Conservation (phyloP, 23 red algal genomes). For the Gracilariopsis chorda region DNA sequence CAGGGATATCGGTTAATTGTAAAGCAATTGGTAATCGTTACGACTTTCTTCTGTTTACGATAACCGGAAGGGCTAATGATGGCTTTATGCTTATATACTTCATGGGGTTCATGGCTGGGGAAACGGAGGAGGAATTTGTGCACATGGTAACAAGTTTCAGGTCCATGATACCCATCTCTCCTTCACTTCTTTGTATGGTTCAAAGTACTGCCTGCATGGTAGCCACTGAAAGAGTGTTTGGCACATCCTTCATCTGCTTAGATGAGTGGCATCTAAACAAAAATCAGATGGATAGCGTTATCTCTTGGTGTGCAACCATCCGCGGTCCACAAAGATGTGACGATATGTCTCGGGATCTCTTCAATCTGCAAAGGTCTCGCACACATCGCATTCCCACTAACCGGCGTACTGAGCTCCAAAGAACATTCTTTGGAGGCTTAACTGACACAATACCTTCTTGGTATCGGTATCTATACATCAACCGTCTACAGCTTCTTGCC, state of each 20-base stretch:
- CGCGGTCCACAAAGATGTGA: neutral
- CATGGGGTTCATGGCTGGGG: neutral
- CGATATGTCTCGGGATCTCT: neutral
- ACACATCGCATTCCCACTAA: neutral
- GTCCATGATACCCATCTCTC: neutral
- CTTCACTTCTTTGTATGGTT: neutral
- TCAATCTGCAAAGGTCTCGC: neutral
- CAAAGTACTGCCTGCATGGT: neutral
- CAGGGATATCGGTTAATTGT: neutral
- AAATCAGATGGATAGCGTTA: neutral
- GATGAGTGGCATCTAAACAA: neutral
- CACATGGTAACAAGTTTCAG: neutral
- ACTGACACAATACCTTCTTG: neutral
- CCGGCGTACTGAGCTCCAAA: neutral
- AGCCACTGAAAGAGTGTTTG: neutral
- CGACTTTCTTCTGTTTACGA: neutral
- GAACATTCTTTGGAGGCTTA: neutral
- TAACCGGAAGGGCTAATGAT: constrained; percentile 2
- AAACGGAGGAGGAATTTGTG: neutral
- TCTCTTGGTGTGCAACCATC: neutral
- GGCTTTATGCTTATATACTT: neutral
- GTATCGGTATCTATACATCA: neutral
- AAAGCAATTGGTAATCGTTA: neutral
- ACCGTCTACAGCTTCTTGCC: neutral
- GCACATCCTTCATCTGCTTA: neutral